Conservation (phyloP, 2,329 filamentous ascomycete genomes). For the Aureobasidium vineae region DNA sequence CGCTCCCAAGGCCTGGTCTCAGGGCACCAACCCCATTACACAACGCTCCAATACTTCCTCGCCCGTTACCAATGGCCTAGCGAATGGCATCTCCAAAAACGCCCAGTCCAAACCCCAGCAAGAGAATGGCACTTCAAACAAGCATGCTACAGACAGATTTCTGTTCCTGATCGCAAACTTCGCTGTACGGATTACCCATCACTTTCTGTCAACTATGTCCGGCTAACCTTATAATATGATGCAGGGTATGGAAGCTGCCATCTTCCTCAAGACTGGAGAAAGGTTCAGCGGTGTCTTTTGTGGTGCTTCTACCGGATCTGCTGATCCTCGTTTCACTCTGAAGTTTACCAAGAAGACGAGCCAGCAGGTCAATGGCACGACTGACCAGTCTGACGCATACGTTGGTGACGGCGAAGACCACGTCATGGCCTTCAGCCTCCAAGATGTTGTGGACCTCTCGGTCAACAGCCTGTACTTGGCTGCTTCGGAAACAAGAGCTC, state of each 20-base stretch:
- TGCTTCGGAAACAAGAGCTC: constrained; percentile 51
- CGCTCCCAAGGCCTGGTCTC: constrained; percentile 59
- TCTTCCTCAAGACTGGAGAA: constrained; percentile 61
- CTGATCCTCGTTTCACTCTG: constrained; percentile 56
- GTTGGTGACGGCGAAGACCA: constrained; percentile 50
- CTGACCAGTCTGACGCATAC: constrained; percentile 44
- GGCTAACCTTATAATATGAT: background rate
- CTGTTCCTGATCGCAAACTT: constrained; percentile 59
- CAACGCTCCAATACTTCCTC: constrained; percentile 51
- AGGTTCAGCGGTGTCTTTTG: constrained; percentile 62
- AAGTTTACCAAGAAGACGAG: constrained; percentile 62
- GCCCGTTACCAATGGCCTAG: constrained; percentile 55
- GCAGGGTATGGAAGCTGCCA: constrained; percentile 55
- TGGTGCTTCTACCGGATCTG: constrained; percentile 52
- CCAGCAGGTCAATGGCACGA: constrained; percentile 49
- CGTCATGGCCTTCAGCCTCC: constrained; percentile 60
- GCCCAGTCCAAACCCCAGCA: constrained; percentile 31
- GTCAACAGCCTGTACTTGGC: constrained; percentile 55
- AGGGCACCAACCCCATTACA: constrained; percentile 60
- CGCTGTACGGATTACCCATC: constrained; percentile 50
- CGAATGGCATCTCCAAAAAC: constrained; percentile 38
- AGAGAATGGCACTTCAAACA: constrained; percentile 54
- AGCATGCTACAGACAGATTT: constrained; percentile 60
- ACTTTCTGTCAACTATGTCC: background rate
- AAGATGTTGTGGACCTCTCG: constrained; percentile 58